These are phyloP conservation scores for Penicillium steckii DNA, from an alignment of 495 filamentous ascomycete species.

Conservation along the genomic window DNA sequence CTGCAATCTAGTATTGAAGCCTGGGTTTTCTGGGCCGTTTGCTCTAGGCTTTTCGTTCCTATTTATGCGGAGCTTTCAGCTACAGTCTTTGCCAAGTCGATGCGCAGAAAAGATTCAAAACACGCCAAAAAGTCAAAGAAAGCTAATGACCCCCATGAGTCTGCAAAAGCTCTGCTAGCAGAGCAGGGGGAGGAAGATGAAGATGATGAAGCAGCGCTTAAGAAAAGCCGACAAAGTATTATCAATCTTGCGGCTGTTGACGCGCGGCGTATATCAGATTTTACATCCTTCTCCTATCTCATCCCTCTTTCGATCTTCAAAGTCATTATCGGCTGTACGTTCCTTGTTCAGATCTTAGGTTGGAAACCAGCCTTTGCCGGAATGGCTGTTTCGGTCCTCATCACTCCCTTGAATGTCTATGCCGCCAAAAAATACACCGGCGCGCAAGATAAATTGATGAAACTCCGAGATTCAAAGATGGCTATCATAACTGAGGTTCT, in stretches of 20 bases:
- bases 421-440: constrained; percentile 64
- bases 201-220: constrained; percentile 52
- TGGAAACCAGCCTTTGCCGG: constrained; percentile 70
- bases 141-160: constrained; percentile 9
- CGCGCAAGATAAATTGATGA: constrained; percentile 74
- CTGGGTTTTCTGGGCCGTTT: constrained; percentile 65
- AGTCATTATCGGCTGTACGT: constrained; percentile 61
- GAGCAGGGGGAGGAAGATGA: constrained; percentile 40
- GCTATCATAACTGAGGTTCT: constrained; percentile 76
- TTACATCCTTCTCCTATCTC: constrained; percentile 63
- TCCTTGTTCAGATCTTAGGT: constrained; percentile 68
- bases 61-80: constrained; percentile 69
- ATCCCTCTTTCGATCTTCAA: constrained; percentile 57
- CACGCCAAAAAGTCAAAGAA: constrained; percentile 37
- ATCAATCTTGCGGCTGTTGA: constrained; percentile 82
- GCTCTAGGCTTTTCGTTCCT: constrained; percentile 60
- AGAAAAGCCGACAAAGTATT: constrained; percentile 70
- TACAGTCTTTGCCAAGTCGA: constrained; percentile 73
- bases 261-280: constrained; percentile 69
- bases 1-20: constrained; percentile 56
- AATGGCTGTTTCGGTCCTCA: constrained; percentile 59
- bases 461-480: constrained; percentile 74
- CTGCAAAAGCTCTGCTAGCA: constrained; percentile 23
- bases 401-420: constrained; percentile 68
- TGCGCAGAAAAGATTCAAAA: constrained; percentile 79